Base-by-base conservation (phyloP, 2,329 filamentous ascomycete species). In the Hortaea werneckii region DNA sequence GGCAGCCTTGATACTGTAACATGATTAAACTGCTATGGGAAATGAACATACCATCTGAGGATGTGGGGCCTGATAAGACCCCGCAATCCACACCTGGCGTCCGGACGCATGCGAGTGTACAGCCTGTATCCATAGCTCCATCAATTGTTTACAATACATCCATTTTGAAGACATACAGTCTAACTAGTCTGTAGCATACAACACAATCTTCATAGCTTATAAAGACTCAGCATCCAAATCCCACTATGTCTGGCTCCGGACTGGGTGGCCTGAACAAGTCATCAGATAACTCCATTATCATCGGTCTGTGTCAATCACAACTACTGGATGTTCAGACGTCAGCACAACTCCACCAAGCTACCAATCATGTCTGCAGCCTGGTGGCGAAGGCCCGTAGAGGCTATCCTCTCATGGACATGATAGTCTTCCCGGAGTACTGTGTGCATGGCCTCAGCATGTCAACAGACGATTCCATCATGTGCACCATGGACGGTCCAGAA, bases 341-440 rank as follows among this genome's bases (percentile, higher is more conserved):
- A 6, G 34, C 41, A 3, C 47, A 53, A 32, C 50, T 57, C 6
- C 28, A 47, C 6, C 37, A 45, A 6, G 50, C 53, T 12, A 47
- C 47, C n/a, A 28, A 49, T 7, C 54, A 56, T 48, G 52, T 56
- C 29, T 48, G 46, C 46, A 32, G 40, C 7, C 51, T 54, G 11
- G 50, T 57, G 12, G 10, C 32, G 9, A 54, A 53, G 47, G 49
- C 50, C 10, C 54, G 54, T 38, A 41, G 40, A 12, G 46, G 37
- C 42, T 58, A 60, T 40, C 46, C 56, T 3, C 29, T 50, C 5
- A 58, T 55, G 47, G 56, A 60, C 47, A 41, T 60, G 34, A 53
- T 60, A 11, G 50, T 61, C 41, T 60, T 60, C 34, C 58, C 57
- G 4, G 57, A 60, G 44, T 60, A 60, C 48, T 54, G 56, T 41